Base-by-base conservation (phyloP, 257 asterid genomes). In the Mentha longifolia region DNA sequence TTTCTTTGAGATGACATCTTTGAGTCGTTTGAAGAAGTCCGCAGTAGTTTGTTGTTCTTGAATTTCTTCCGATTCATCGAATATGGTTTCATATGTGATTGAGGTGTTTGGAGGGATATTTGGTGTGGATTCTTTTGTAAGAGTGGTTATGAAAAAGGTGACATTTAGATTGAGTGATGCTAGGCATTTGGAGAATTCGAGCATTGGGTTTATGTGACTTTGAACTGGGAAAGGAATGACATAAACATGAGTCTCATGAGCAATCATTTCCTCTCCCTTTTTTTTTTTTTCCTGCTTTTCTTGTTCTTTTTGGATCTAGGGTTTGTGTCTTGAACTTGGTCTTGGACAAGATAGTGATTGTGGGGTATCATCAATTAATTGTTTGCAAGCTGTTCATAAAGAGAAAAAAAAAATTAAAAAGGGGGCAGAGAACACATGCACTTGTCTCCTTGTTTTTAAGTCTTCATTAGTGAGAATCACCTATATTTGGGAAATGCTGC, bases 181-280 rank as follows among this genome's bases (percentile, higher is more conserved):
- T 39, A 87, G 70, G 60, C 76, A 67, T 45, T 84, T 84, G 76
- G 86, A 81, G 67, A 87, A 77, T 41, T 82, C 81, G 9, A 86
- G 37, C 81, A 79, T 76, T 1, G 88, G 92, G 25, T 81, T 87
- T 65, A 81, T 61, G 80, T 87, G 92, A 15, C 92, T 86, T 67
- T 87, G 90, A 17, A 56, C 68, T 1, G 88, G 86, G 13, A 42
- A 71, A 39, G 92, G 87, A 42, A 87, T 42, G n/a, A 84, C 89
- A 28, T 76, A 72, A 16, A 84, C 67, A 71, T 79, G 79, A 51
- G 71, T 50, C 41, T 65, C 67, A 0, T 28, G 14, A 9, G 45
- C 31, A 30, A 43, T 47, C 68, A 56, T 74, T 37, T 55, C 10
- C 31, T 28, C 31, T 28, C 31, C 31, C 31, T 28, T 28, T 28